Conservation (phyloP, 2,329 filamentous ascomycete species). For the Ophiostoma fasciatum region DNA sequence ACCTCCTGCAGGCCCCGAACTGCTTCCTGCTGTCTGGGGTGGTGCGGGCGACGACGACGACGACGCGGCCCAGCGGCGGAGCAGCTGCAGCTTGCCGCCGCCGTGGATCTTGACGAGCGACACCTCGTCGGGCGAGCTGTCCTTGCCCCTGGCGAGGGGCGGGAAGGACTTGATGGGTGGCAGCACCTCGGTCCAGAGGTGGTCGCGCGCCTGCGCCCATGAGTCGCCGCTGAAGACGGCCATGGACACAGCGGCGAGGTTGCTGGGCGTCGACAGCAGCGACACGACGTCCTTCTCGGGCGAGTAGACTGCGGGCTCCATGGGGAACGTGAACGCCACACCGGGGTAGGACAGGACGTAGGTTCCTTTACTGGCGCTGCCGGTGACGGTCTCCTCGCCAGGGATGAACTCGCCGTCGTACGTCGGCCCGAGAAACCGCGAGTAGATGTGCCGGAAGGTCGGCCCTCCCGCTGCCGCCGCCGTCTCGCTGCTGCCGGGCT, state of each 20-base stretch:
- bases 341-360: constrained; percentile 93
- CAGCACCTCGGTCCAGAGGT: constrained; percentile 60
- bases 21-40: no score
- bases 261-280: constrained; percentile 63
- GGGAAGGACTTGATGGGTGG: constrained; percentile 60
- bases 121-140: constrained; percentile 76
- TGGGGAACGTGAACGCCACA: constrained; percentile 79
- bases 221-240: constrained; percentile 82
- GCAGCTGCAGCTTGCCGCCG: constrained; percentile 62
- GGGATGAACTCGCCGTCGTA: constrained; percentile 87
- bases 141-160: constrained; percentile 54
- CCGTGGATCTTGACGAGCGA: constrained; percentile 67
- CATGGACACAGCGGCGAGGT: constrained; percentile 68
- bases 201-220: constrained; percentile 69
- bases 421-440: constrained; percentile 81
- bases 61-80: constrained; percentile 46
- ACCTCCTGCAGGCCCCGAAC: no score
- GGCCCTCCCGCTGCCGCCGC: constrained; percentile 37
- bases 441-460: constrained; percentile 79
- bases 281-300: constrained; percentile 69
- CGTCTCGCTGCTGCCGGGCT: constrained; percentile 27
- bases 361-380: constrained; percentile 45
- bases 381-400: constrained; percentile 26
- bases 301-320: constrained; percentile 61
- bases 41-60: not conserved